Evolutionary conservation across 2,329 filamentous ascomycete genomes (phyloP).

Genomic region (Claviceps africana): DNA sequence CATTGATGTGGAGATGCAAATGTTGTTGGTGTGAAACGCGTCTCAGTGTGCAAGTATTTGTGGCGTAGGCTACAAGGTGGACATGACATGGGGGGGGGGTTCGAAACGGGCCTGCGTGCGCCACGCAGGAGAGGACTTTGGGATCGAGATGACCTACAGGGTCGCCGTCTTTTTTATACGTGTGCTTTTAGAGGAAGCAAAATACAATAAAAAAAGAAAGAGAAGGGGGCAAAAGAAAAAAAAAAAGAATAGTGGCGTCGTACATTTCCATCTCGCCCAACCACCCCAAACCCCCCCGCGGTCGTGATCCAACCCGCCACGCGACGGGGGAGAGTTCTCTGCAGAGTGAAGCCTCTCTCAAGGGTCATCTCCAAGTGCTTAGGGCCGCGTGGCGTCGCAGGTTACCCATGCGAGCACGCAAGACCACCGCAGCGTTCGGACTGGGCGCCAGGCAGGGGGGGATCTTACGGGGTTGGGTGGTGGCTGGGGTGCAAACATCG

Average conservation of each 20-base stretch:
- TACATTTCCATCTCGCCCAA: conserved; percentile 39
- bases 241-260: conserved; percentile 31
- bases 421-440: conserved; percentile 52
- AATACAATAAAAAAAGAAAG: background rate
- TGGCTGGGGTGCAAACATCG: conserved; percentile 15
- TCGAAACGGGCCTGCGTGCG: background rate
- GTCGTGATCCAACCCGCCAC: conserved; percentile 57
- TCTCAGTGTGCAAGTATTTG: too few species aligned
- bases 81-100: background rate
- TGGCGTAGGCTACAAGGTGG: background rate
- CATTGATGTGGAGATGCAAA: background rate
- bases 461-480: conserved; percentile 43
- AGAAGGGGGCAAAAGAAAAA: conserved; percentile 2
- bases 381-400: conserved; percentile 47
- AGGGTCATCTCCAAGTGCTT: conserved; percentile 55
- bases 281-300: conserved; percentile 44
- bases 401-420: conserved; percentile 52
- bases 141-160: too few species aligned
- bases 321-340: conserved; percentile 56
- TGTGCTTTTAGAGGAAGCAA: background rate
- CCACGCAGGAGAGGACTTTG: too few species aligned
- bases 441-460: conserved; percentile 45
- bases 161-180: too few species aligned
- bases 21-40: too few species aligned
- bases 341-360: conserved; percentile 62